These are phyloP conservation scores for Talaromyces borbonicus DNA, from an alignment of 495 filamentous ascomycete species.

Conservation along the genomic window DNA sequence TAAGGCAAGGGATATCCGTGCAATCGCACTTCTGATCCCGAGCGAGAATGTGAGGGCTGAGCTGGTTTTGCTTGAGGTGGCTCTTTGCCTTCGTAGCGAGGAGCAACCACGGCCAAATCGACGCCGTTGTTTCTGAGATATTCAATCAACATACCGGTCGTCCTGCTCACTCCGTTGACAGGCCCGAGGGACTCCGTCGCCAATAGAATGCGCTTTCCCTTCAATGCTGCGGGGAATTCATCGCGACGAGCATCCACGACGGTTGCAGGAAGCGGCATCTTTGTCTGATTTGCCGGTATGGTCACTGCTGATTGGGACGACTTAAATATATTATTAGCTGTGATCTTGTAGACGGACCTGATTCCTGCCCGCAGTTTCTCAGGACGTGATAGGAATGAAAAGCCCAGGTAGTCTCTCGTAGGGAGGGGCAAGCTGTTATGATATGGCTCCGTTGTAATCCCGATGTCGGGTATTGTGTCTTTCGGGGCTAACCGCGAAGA, in stretches of 20 bases:
- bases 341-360: no score
- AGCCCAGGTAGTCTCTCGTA: no score
- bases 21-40: constrained; percentile 35
- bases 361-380: no score
- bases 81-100: constrained; percentile 25
- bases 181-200: constrained; percentile 57
- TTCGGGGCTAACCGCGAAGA: no score
- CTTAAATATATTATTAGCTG: no score
- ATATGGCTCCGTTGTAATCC: no score
- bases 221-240: constrained; percentile 36
- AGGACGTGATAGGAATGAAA: no score
- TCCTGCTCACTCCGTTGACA: constrained; percentile 56
- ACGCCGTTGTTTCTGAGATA: constrained; percentile 48
- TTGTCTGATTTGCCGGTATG: no score
- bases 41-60: constrained; percentile 14
- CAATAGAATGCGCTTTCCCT: constrained; percentile 45
- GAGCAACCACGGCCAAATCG: constrained; percentile 49
- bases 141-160: constrained; percentile 50
- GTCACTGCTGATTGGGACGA: no score
- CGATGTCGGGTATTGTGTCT: no score
- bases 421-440: no score
- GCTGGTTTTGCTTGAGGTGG: constrained; percentile 10
- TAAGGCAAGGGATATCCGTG: constrained; percentile 53
- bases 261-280: neutral
- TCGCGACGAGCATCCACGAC: neutral